phyloP scores from a whole-genome alignment of 129 eudicot species.

The Cynara cardunculus region DNA sequence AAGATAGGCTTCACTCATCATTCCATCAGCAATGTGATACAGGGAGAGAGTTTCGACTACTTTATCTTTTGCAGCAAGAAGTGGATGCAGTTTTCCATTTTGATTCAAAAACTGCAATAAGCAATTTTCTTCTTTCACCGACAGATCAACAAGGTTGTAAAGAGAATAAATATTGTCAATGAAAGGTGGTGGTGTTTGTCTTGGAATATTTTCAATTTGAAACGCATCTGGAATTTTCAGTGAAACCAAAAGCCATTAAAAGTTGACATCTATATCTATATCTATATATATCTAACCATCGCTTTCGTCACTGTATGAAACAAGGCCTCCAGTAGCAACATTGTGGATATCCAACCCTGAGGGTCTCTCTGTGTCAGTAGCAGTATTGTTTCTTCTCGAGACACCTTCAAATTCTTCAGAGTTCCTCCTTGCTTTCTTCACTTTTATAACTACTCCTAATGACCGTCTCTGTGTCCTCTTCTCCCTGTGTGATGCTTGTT shows the following conservation, averaged over 20 bases:
- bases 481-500: conserved; percentile 30
- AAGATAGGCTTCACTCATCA: conserved; percentile 84
- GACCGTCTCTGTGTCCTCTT: conserved; percentile 51
- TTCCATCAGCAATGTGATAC: conserved; percentile 65
- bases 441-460: conserved; percentile 58
- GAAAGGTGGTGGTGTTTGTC: no score
- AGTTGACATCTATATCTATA: no score
- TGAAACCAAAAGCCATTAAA: neutral
- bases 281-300: conserved; percentile 32
- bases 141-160: no score
- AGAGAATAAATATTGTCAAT: no score
- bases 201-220: neutral
- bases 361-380: neutral
- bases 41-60: conserved; percentile 75
- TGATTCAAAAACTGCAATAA: no score
- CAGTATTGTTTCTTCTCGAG: neutral
- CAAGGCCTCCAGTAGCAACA: conserved; percentile 46
- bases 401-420: conserved; percentile 20
- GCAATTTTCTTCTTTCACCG: no score
- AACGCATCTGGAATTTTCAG: neutral
- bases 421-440: conserved; percentile 58
- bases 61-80: conserved; percentile 87
- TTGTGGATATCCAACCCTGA: neutral
- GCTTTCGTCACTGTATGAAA: conserved; percentile 85
- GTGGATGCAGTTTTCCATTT: conserved; percentile 56